phyloP scores from a whole-genome alignment of 2,329 filamentous ascomycete genomes.

The Ascochyta pisi region DNA sequence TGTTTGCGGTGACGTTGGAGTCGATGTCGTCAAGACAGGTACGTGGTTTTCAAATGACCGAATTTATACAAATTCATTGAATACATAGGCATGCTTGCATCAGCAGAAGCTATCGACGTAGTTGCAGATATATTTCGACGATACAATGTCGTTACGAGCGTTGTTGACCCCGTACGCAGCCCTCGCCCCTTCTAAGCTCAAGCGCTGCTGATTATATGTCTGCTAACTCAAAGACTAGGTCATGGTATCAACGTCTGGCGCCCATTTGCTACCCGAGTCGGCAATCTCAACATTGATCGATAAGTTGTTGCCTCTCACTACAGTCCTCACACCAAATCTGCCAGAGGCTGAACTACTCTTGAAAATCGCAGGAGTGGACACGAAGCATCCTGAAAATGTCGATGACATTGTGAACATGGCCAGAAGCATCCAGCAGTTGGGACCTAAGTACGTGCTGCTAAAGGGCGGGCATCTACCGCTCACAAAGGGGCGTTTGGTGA shows the following conservation, averaged over 20 bases:
- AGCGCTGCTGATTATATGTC: background rate
- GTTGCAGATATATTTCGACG: constrained; percentile 69
- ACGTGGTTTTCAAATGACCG: constrained; percentile 6
- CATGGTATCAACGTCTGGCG: constrained; percentile 87
- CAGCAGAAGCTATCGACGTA: constrained; percentile 70
- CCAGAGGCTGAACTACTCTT: constrained; percentile 75
- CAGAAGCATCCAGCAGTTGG: constrained; percentile 68
- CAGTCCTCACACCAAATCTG: constrained; percentile 77
- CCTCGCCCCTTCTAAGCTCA: background rate
- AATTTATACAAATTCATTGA: constrained; percentile 7
- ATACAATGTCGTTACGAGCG: constrained; percentile 64
- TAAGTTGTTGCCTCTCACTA: constrained; percentile 69
- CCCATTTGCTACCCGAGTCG: constrained; percentile 68
- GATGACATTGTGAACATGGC: constrained; percentile 74
- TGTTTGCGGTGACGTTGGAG: constrained; percentile 81
- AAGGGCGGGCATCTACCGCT: constrained; percentile 93
- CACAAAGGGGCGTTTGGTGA: constrained; percentile 65
- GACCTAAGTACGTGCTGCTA: constrained; percentile 80
- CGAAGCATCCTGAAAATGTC: constrained; percentile 61
- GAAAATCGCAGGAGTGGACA: constrained; percentile 55
- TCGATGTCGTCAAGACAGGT: constrained; percentile 94
- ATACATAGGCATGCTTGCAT: constrained; percentile 78
- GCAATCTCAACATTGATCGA: constrained; percentile 68
- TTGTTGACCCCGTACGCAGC: constrained; percentile 76
- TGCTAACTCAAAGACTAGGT: constrained; percentile 59